A percentile compares a stretch with the other conserved stretches of the same genome.
Evolutionary conservation across 1,139 yeast species (phyloP).

Genomic region (Zygosaccharomyces pseudobailii): DNA sequence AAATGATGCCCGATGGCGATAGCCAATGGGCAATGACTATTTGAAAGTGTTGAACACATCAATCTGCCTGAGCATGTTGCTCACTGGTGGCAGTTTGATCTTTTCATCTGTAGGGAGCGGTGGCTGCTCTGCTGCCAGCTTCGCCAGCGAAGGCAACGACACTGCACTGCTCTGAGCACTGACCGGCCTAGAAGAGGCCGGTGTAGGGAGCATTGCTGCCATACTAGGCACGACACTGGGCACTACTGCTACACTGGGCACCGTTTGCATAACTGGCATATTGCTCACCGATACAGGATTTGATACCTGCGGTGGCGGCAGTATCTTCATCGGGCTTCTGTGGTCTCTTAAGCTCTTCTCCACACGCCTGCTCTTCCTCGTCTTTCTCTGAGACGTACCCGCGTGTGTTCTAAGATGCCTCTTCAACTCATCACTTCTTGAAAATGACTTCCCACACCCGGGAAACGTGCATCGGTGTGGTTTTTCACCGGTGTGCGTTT

Average conservation of each 20-base stretch:
- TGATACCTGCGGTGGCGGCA: neutral
- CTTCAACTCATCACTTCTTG: constrained; percentile 86
- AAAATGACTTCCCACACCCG: constrained; percentile 79
- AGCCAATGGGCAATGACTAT: neutral
- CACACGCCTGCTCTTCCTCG: constrained; percentile 11
- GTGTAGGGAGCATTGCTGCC: constrained; percentile 4
- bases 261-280: no score
- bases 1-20: neutral
- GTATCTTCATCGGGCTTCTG: neutral
- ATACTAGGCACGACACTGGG: neutral
- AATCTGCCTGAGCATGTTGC: constrained; percentile 24
- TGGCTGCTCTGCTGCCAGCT: constrained; percentile 5
- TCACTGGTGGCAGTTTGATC: constrained; percentile 26
- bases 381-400: constrained; percentile 18
- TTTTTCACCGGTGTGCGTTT: constrained; percentile 95
- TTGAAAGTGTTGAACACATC: constrained; percentile 19
- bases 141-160: constrained; percentile 17
- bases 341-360: constrained; percentile 5
- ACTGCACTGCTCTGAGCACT: constrained; percentile 19
- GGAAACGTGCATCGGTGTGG: constrained; percentile 88
- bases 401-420: constrained; percentile 79
- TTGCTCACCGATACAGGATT: neutral
- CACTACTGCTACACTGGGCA: no score
- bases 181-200: constrained; percentile 13
- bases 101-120: constrained; percentile 5